Percentiles rank a stretch among this genome's conserved stretches.
phyloP scores from a whole-genome alignment of 257 asterid species.

The Ballota nigra region DNA sequence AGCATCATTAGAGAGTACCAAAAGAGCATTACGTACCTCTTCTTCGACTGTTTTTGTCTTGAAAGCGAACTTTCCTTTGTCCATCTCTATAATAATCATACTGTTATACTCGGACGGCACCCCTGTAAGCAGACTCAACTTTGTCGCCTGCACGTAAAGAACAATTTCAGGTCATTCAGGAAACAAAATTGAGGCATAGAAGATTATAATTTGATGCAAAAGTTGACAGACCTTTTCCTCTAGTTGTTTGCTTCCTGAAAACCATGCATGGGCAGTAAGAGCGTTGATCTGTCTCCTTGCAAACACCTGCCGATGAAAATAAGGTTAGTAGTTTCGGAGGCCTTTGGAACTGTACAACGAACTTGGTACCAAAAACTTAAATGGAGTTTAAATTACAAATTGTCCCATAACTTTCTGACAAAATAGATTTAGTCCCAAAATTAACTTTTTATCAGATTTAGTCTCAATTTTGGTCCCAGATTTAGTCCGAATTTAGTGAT shows the following conservation, averaged over 20 bases:
- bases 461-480: too few relatives aligned
- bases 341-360: too few relatives aligned
- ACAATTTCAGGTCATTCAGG: slow-evolving; percentile 11
- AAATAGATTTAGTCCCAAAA: too few relatives aligned
- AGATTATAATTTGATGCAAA: too few relatives aligned
- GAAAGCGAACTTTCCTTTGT: slow-evolving; percentile 34
- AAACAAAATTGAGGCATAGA: neutral
- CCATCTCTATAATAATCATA: slow-evolving; percentile 51
- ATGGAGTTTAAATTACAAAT: too few relatives aligned
- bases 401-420: too few relatives aligned
- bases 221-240: slow-evolving; percentile 62
- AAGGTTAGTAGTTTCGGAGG: slow-evolving; percentile 2
- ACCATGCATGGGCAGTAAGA: slow-evolving; percentile 76
- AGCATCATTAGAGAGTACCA: neutral
- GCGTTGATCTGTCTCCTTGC: slow-evolving; percentile 59
- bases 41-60: slow-evolving; percentile 32
- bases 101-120: slow-evolving; percentile 72
- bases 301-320: slow-evolving; percentile 44
- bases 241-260: slow-evolving; percentile 55
- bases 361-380: too few relatives aligned
- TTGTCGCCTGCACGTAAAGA: slow-evolving; percentile 46
- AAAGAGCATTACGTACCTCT: slow-evolving; percentile 37
- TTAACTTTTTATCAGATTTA: too few relatives aligned
- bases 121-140: slow-evolving; percentile 64
- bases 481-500: too few relatives aligned